Percentiles rank a stretch among this genome's conserved stretches.
phyloP scores from a whole-genome alignment of 1,284 basidiomycete genomes.

The Pyrrhoderma noxium region DNA sequence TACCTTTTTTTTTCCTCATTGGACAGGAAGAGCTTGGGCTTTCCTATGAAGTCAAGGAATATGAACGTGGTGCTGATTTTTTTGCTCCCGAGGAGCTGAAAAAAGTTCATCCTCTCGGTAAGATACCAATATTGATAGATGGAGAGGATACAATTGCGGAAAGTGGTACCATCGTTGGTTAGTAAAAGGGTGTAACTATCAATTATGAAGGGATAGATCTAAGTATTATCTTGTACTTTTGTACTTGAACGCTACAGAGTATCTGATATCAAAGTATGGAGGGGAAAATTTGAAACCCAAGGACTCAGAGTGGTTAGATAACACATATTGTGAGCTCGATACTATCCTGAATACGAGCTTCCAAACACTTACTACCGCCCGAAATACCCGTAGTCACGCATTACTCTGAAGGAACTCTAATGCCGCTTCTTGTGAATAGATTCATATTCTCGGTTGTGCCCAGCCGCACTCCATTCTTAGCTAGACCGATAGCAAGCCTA shows the following conservation, averaged over 20 bases:
- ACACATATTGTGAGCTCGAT: constrained; percentile 31
- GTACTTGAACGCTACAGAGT: constrained; percentile 27
- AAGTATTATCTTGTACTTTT: not conserved
- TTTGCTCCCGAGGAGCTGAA: constrained; percentile 36
- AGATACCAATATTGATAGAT: constrained; percentile 42
- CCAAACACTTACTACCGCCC: no score
- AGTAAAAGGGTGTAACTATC: constrained; percentile 9
- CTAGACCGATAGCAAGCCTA: constrained; percentile 29
- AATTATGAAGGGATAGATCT: no score
- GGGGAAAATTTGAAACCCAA: constrained; percentile 27
- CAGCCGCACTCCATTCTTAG: constrained; percentile 28
- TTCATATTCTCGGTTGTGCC: constrained; percentile 30
- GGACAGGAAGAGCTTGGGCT: constrained; percentile 42
- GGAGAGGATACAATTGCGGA: constrained; percentile 37
- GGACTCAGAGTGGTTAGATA: constrained; percentile 33
- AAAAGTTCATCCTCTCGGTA: constrained; percentile 37
- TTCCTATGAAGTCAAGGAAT: constrained; percentile 42
- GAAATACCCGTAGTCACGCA: constrained; percentile 36
- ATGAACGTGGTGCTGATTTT: constrained; percentile 32
- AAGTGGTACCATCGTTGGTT: constrained; percentile 44
- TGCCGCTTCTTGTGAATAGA: constrained; percentile 31
- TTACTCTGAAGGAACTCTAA: constrained; percentile 34
- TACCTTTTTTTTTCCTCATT: not conserved
- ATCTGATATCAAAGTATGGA: constrained; percentile 39
- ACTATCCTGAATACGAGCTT: no score